phyloP scores from a whole-genome alignment of 2,329 filamentous ascomycete species.

The Calonectria naviculata region DNA sequence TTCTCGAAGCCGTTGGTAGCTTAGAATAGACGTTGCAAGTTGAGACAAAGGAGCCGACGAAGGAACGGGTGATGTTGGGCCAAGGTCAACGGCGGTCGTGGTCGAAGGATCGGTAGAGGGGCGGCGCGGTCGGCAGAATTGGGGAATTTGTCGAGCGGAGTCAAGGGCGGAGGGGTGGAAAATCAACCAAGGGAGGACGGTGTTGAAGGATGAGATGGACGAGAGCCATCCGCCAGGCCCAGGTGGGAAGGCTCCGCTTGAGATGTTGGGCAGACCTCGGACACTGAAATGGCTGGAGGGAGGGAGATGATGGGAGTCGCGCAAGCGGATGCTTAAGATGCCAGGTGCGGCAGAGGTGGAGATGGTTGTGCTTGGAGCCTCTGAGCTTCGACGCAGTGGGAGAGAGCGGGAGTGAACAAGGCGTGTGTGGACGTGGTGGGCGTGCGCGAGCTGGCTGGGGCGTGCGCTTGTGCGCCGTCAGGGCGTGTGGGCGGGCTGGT shows the following conservation, averaged over 20 bases:
- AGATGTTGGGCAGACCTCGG: constrained; percentile 27
- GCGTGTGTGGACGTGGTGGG: constrained; percentile 30
- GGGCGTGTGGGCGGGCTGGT: background rate
- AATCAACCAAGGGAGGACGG: constrained; percentile 21
- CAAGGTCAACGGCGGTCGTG: constrained; percentile 29
- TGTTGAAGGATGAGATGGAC: constrained; percentile 25
- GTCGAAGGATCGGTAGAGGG: constrained; percentile 35
- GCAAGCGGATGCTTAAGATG: constrained; percentile 29
- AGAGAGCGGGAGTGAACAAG: constrained; percentile 1
- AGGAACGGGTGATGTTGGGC: constrained; percentile 31
- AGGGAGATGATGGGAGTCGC: constrained; percentile 37
- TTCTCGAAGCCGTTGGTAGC: constrained; percentile 30
- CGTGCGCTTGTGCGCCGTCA: background rate
- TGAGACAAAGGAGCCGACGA: constrained; percentile 30
- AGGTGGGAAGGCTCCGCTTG: constrained; percentile 32
- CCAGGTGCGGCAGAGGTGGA: constrained; percentile 25
- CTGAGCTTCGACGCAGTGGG: constrained; percentile 26
- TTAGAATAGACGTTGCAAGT: constrained; percentile 29
- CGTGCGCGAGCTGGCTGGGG: constrained; percentile 8
- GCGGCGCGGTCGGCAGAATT: constrained; percentile 12
- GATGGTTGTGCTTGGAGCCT: constrained; percentile 35
- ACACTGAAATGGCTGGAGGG: constrained; percentile 35
- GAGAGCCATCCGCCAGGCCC: constrained; percentile 38
- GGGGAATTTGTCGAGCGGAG: constrained; percentile 16
- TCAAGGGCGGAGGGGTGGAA: constrained; percentile 17